These are phyloP conservation scores for Tylopilus cervinicoccineus DNA, from an alignment of 768 basidiomycete genomes.

Conservation along the genomic window DNA sequence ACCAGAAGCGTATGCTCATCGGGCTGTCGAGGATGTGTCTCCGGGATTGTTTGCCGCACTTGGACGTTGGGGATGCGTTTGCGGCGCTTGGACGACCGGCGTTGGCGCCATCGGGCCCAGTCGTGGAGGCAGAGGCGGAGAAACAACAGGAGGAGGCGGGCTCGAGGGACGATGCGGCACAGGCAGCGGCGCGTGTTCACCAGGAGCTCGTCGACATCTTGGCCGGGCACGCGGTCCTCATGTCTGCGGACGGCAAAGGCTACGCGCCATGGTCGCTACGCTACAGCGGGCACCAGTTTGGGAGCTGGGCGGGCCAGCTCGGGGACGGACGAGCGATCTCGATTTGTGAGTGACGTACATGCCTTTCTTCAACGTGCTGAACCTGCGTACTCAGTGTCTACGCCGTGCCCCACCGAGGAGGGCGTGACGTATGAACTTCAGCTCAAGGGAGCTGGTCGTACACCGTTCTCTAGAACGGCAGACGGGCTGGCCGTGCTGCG, in stretches of 20 bases:
- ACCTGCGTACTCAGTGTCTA: no score
- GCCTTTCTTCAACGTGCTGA: no score
- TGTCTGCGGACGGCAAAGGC: constrained; percentile 37
- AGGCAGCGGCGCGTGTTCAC: constrained; percentile 44
- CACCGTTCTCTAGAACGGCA: constrained; percentile 88
- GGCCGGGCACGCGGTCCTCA: constrained; percentile 70
- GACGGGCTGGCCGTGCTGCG: constrained; percentile 96
- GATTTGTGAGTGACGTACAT: constrained; percentile 45
- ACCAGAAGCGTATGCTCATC: constrained; percentile 57
- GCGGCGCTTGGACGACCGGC: constrained; percentile 57
- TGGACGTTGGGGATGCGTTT: constrained; percentile 86
- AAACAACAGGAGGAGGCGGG: not conserved
- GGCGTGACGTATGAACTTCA: constrained; percentile 75
- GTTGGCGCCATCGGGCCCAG: constrained; percentile 32
- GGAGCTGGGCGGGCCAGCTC: constrained; percentile 88
- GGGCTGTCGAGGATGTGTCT: constrained; percentile 68
- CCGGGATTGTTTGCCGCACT: constrained; percentile 73
- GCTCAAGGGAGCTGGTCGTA: constrained; percentile 91
- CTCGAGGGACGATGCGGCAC: constrained; percentile 6
- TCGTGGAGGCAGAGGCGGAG: constrained; percentile 33
- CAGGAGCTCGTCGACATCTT: constrained; percentile 79
- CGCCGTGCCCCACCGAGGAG: constrained; percentile 60
- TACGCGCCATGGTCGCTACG: constrained; percentile 75
- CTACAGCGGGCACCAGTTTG: constrained; percentile 92
- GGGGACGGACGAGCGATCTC: constrained; percentile 97